These are phyloP conservation scores for Jamesozyma piceae DNA, from an alignment of 805 yeast species.

Conservation along the genomic window DNA sequence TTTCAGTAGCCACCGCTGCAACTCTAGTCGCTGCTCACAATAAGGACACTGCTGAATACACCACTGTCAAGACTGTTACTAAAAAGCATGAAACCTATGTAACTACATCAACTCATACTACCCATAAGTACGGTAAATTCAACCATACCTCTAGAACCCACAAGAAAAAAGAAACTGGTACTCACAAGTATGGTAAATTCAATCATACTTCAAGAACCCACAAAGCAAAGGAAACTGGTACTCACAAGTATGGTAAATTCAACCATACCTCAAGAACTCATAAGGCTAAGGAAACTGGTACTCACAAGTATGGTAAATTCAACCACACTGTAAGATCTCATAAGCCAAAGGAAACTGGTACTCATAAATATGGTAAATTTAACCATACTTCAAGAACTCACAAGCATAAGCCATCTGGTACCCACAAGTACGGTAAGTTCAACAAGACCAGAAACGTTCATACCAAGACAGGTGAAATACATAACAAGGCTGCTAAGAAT, in stretches of 20 bases:
- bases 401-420: slow-evolving; percentile 35
- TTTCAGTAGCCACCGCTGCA: slow-evolving; percentile 34
- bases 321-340: slow-evolving; percentile 32
- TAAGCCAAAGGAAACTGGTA: slow-evolving; percentile 35
- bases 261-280: slow-evolving; percentile 31
- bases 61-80: slow-evolving; percentile 13
- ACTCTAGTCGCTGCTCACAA: slow-evolving; percentile 21
- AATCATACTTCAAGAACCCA: slow-evolving; percentile 32
- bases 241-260: slow-evolving; percentile 49
- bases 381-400: slow-evolving; percentile 36
- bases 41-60: slow-evolving; percentile 7
- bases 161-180: slow-evolving; percentile 35
- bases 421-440: slow-evolving; percentile 43
- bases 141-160: slow-evolving; percentile 31
- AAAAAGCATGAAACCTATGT: slow-evolving; percentile 14
- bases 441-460: slow-evolving; percentile 28
- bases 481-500: slow-evolving; percentile 11
- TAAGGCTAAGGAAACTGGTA: slow-evolving; percentile 35
- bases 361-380: slow-evolving; percentile 49
- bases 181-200: slow-evolving; percentile 51
- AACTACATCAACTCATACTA: slow-evolving; percentile 31
- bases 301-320: slow-evolving; percentile 51
- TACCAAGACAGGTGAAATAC: slow-evolving; percentile 20
- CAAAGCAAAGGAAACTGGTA: slow-evolving; percentile 34
- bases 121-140: slow-evolving; percentile 48